Evolutionary conservation across 495 filamentous ascomycete species (phyloP), one percentile per base, ranked within the genome.

Genomic region (Aspergillus panamensis): DNA sequence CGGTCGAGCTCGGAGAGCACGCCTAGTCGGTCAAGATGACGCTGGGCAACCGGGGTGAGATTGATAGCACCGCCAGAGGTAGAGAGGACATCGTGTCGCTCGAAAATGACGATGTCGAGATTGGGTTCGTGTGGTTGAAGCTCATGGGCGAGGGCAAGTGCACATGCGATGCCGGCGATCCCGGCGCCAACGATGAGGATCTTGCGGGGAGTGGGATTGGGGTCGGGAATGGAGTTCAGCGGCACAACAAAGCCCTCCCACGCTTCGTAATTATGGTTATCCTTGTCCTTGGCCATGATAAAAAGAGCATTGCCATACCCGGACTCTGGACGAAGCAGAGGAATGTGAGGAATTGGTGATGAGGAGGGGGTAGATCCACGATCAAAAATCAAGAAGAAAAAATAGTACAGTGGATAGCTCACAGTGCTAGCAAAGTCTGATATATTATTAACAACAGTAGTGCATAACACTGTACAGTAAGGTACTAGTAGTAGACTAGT

Each of bases 41-140:
- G 73, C 21, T 86, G 74, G 3, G 84, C 83, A 29, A 82, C 82
- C 2, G 84, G 84, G 0, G 84, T 85, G 17, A 87, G 71, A 67
- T 85, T 86, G 53, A 87, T 78, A 10, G 82, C 80, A 25, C 84
- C 84, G 25, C 84, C 84, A 12, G 84, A 80, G 3, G 82, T 82
- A 3, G 78, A 79, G 12, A 82, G 74, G 5, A 77, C 62, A 16
- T 81, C 72, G 42, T 84, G 78, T 42, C 82, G 75, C 66, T 87
- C 84, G 62, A 75, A 85, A 43, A 86, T 67, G 12, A 73, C 80
- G 57, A 85, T 81, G 17, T 70, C 65, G 19, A 81, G 66, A 13
- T 75, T 68, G 4, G 76, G 71, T 30, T 76, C 71, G 29, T 67
- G 67, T 0, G 78, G 79, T 0, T 71, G 61, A 32, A 80, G 72